Evolutionary conservation across 345 rosid genomes (phyloP).

Genomic region (Arabidopsis arenosa): DNA sequence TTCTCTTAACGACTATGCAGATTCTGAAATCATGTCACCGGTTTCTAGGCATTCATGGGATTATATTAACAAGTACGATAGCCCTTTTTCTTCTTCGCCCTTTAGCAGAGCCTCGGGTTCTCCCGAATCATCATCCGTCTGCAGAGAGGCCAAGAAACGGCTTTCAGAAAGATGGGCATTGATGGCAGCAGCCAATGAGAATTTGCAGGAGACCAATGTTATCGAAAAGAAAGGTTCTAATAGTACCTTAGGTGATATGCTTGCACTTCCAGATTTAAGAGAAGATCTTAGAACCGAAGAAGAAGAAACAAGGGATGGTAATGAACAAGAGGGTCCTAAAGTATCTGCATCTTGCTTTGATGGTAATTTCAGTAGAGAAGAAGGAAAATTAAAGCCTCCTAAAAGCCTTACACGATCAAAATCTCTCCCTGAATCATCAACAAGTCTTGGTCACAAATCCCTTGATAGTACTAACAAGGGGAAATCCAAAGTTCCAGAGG

Average conservation of each 20-base stretch:
- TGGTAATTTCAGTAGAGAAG: conserved; percentile 53
- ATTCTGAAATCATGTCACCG: conserved; percentile 81
- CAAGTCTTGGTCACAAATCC: conserved; percentile 50
- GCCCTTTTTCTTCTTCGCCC: conserved; percentile 73
- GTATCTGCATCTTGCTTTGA: conserved; percentile 57
- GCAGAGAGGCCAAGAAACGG: conserved; percentile 60
- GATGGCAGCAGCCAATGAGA: conserved; percentile 63
- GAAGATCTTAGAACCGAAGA: conserved; percentile 50
- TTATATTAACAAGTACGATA: conserved; percentile 66
- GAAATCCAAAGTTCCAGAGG: conserved; percentile 48
- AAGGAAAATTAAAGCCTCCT: conserved; percentile 48
- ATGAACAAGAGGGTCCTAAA: conserved; percentile 49
- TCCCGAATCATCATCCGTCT: conserved; percentile 89
- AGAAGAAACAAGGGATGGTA: conserved; percentile 50
- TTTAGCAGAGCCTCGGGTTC: conserved; percentile 78
- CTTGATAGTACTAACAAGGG: conserved; percentile 49
- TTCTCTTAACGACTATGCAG: conserved; percentile 71
- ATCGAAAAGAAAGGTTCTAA: conserved; percentile 55
- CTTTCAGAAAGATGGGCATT: conserved; percentile 97
- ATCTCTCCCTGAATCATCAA: conserved; percentile 75
- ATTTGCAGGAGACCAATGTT: conserved; percentile 55
- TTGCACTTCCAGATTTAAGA: conserved; percentile 74
- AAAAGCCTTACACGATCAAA: conserved; percentile 70
- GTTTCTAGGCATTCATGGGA: conserved; percentile 90
- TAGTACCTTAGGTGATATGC: conserved; percentile 95